These are phyloP conservation scores for Penicillium herquei DNA, from an alignment of 495 filamentous ascomycete species.

Conservation along the genomic window DNA sequence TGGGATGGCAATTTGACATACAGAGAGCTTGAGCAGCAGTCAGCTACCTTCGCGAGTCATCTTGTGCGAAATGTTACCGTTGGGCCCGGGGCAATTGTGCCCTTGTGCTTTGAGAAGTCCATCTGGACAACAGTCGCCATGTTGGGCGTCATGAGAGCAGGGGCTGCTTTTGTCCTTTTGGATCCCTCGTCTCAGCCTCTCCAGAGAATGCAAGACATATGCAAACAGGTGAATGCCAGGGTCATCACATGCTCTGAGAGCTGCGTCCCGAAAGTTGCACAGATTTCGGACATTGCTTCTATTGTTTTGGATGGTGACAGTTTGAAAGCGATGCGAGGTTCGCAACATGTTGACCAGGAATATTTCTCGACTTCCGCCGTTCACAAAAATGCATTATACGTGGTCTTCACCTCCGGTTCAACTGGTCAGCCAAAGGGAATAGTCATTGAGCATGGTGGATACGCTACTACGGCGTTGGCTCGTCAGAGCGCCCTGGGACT, in stretches of 20 bases:
- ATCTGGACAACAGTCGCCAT: background rate
- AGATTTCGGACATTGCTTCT: too few species aligned
- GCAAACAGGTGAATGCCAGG: background rate
- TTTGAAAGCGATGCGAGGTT: too few species aligned
- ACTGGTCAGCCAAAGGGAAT: constrained; percentile 4
- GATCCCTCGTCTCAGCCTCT: background rate
- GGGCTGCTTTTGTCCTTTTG: background rate
- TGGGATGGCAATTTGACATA: background rate
- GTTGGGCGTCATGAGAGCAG: background rate
- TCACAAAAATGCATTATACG: background rate
- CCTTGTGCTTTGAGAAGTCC: background rate
- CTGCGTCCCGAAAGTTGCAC: too few species aligned
- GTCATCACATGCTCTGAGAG: background rate
- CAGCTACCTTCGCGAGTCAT: background rate
- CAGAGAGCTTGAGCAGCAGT: background rate
- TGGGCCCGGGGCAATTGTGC: background rate
- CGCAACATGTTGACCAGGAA: too few species aligned
- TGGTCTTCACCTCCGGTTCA: constrained; percentile 1
- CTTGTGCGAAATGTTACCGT: background rate
- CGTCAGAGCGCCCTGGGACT: background rate
- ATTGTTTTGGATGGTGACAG: too few species aligned
- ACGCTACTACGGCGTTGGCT: background rate
- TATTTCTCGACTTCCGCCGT: too few species aligned
- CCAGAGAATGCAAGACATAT: background rate
- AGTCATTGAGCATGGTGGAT: background rate